These are phyloP conservation scores for Closterium sp. DNA, from an alignment of 139 green algal species.

Conservation along the genomic window DNA sequence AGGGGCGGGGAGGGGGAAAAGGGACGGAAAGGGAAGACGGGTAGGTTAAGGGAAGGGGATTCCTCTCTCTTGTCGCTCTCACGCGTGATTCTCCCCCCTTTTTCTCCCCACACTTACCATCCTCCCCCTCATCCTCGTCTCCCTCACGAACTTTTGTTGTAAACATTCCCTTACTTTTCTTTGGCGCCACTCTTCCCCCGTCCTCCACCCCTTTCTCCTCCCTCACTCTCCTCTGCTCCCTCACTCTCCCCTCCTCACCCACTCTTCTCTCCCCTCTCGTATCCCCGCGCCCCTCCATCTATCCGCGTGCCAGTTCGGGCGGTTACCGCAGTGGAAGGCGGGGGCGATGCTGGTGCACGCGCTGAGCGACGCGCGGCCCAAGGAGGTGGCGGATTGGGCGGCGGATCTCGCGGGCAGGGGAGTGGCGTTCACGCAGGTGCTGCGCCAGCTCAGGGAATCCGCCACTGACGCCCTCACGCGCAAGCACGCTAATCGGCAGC, in stretches of 20 bases:
- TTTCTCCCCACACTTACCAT: too few species aligned
- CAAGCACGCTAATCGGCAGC: too few species aligned
- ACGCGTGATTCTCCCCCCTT: too few species aligned
- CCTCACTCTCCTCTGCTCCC: too few species aligned
- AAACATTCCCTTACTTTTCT: too few species aligned
- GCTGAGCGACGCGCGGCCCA: neutral
- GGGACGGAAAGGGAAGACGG: neutral
- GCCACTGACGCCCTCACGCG: neutral
- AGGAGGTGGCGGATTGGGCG: neutral
- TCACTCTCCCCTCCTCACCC: too few species aligned
- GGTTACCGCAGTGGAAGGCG: neutral
- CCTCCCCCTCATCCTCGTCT: too few species aligned
- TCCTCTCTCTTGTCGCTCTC: too few species aligned
- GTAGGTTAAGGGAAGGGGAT: too few species aligned
- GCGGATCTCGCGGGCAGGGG: neutral
- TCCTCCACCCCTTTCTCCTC: too few species aligned
- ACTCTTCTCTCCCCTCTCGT: neutral
- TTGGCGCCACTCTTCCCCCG: too few species aligned
- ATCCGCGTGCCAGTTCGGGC: neutral
- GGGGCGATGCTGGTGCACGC: neutral
- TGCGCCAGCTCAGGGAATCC: neutral
- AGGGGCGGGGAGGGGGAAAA: neutral
- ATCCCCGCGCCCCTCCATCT: neutral
- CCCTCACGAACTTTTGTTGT: too few species aligned
- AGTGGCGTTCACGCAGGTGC: neutral